Evolutionary conservation across 2,329 filamentous ascomycete genomes (phyloP).

Genomic region (Cladosporium sp.): DNA sequence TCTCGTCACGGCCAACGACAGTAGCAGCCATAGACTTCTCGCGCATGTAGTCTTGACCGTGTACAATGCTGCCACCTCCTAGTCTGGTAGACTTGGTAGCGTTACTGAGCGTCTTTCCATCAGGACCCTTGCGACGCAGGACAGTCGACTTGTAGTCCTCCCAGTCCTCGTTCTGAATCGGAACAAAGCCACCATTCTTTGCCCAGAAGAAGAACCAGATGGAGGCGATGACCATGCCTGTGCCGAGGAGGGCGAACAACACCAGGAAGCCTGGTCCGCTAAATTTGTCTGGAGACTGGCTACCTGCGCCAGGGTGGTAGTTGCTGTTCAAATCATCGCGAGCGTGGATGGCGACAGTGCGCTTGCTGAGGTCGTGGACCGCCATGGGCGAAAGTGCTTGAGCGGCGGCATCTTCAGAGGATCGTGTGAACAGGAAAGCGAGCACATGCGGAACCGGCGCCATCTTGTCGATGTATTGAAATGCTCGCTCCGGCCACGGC

Average conservation of each 20-base stretch:
- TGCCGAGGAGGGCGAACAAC: constrained; percentile 79
- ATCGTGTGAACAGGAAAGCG: constrained; percentile 21
- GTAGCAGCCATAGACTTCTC: constrained; percentile 32
- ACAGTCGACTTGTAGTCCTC: constrained; percentile 98
- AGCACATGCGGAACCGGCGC: constrained; percentile 24
- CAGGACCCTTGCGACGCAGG: constrained; percentile 78
- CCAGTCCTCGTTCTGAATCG: constrained; percentile 83
- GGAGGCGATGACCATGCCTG: constrained; percentile 65
- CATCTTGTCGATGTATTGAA: constrained; percentile 19
- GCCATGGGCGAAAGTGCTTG: constrained; percentile 12
- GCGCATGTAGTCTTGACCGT: constrained; percentile 54
- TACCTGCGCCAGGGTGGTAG: constrained; percentile 4
- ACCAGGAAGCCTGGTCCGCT: constrained; percentile 66
- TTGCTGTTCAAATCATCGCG: constrained; percentile 6
- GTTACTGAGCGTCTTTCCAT: constrained; percentile 78
- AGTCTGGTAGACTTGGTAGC: constrained; percentile 78
- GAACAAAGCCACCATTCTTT: constrained; percentile 81
- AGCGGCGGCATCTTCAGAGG: constrained; percentile 11
- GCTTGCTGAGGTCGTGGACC: constrained; percentile 15
- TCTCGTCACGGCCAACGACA: constrained; percentile 44
- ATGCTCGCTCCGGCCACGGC: constrained; percentile 24
- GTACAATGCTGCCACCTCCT: constrained; percentile 76
- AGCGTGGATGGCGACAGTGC: constrained; percentile 7
- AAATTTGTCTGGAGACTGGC: constrained; percentile 24
- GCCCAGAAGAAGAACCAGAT: constrained; percentile 99